Evolutionary conservation across 176 grass and related monocot species (phyloP).

Genomic region (Oropetium thomaeum): DNA sequence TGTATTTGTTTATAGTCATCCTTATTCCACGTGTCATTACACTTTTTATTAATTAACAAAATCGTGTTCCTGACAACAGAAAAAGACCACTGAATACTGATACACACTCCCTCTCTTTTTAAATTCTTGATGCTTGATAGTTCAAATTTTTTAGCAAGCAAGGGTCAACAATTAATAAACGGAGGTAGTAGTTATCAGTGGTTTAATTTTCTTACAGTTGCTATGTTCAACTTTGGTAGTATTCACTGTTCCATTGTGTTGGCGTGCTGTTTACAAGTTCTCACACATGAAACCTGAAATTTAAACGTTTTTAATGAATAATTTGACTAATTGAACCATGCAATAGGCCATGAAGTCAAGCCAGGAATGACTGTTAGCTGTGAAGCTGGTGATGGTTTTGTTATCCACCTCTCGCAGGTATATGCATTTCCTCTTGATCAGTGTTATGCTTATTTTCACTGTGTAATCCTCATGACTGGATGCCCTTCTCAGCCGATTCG

Average conservation of each 20-base stretch:
- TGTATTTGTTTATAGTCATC: too few species aligned
- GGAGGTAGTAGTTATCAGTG: background rate
- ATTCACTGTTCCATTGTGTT: background rate
- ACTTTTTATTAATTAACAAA: too few species aligned
- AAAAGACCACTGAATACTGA: too few species aligned
- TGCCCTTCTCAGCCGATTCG: background rate
- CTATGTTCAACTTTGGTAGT: background rate
- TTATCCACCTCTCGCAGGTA: constrained; percentile 83
- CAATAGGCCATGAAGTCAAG: constrained; percentile 73
- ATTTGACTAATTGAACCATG: background rate
- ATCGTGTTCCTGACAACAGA: too few species aligned
- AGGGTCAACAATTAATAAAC: too few species aligned
- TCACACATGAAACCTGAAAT: background rate
- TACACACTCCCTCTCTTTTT: too few species aligned
- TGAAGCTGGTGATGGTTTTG: constrained; percentile 34
- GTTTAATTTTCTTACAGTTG: background rate
- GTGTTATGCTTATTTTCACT: background rate
- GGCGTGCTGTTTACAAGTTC: background rate
- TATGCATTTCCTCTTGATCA: background rate
- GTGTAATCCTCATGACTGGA: background rate
- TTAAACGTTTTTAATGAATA: background rate
- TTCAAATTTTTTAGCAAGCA: too few species aligned
- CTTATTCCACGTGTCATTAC: too few species aligned
- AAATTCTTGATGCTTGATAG: too few species aligned
- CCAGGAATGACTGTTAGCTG: constrained; percentile 54